Conservation (phyloP, 2,329 filamentous ascomycete species). For the Rutstroemia sp. region DNA sequence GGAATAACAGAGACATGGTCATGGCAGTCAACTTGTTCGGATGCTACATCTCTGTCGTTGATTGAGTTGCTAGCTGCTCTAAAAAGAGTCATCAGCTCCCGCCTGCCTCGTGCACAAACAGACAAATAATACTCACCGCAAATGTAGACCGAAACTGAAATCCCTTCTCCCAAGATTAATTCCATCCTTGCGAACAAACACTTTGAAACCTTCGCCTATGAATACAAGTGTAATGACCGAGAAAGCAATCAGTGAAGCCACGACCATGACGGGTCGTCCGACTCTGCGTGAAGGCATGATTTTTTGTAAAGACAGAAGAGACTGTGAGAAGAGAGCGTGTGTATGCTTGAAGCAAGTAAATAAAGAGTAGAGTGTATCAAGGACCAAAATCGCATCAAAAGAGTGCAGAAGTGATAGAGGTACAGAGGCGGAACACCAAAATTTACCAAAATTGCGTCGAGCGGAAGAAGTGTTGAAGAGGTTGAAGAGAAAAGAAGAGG, state of each 20-base stretch:
- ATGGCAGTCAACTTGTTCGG: not conserved
- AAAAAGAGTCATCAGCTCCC: not conserved
- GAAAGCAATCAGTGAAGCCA: slow-evolving; percentile 17
- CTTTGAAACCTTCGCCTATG: slow-evolving; percentile 21
- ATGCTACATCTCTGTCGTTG: not conserved
- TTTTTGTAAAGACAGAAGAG: slow-evolving; percentile 1
- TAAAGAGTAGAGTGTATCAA: slow-evolving; percentile 8
- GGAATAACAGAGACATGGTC: not conserved
- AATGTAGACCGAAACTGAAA: slow-evolving; percentile 1
- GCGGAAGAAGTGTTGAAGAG: slow-evolving; percentile 5
- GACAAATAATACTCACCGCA: not conserved
- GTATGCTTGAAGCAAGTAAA: slow-evolving; percentile 9
- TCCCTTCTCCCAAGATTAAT: slow-evolving; percentile 5
- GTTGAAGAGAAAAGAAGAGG: not conserved
- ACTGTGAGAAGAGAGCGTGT: slow-evolving; percentile 1
- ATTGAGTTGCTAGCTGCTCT: not conserved
- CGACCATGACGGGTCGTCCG: slow-evolving; percentile 9
- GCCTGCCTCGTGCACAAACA: not conserved
- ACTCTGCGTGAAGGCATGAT: slow-evolving; percentile 21
- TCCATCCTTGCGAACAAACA: slow-evolving; percentile 8
- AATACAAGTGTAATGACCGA: slow-evolving; percentile 21
- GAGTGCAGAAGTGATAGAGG: slow-evolving; percentile 8
- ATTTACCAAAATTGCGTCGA: slow-evolving; percentile 11
- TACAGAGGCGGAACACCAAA: slow-evolving; percentile 7
- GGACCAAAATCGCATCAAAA: slow-evolving; percentile 11